A percentile compares a stretch with the other conserved stretches of the same genome.
These are phyloP conservation scores for Fusarium hostae DNA, from an alignment of 2,329 filamentous ascomycete species.

Conservation along the genomic window DNA sequence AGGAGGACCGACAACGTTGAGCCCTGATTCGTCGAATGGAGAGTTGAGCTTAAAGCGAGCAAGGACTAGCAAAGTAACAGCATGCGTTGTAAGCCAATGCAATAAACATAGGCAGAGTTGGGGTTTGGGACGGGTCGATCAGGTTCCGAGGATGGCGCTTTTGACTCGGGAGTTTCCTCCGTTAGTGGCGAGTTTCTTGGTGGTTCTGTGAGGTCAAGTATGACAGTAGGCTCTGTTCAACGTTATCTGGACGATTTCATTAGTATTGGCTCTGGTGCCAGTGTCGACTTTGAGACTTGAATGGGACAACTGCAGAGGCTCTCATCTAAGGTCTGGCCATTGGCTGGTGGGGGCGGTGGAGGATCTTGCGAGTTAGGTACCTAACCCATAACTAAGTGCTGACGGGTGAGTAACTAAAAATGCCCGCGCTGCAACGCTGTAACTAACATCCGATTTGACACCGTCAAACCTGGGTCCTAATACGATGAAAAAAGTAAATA, in stretches of 20 bases:
- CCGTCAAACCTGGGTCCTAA: conserved; percentile 7
- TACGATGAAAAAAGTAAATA: background rate
- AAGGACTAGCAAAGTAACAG: conserved; percentile 28
- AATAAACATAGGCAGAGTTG: conserved; percentile 14
- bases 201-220: conserved; percentile 22
- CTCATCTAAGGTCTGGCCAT: background rate
- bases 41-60: conserved; percentile 12
- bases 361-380: conserved; percentile 1
- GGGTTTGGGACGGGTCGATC: conserved; percentile 18
- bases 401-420: conserved; percentile 23
- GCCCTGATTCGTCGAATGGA: conserved; percentile 14
- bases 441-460: conserved; percentile 21
- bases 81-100: conserved; percentile 22
- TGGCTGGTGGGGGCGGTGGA: conserved; percentile 4
- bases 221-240: background rate
- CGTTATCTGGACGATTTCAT: conserved; percentile 5
- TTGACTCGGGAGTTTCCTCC: conserved; percentile 15
- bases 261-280: background rate
- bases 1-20: conserved; percentile 2
- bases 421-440: conserved; percentile 24
- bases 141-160: background rate
- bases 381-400: conserved; percentile 16
- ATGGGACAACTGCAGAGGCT: conserved; percentile 14
- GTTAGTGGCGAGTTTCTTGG: conserved; percentile 16
- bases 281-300: background rate